Conservation (phyloP, 1,139 yeast species). For the Suhomyces panamericanus region DNA sequence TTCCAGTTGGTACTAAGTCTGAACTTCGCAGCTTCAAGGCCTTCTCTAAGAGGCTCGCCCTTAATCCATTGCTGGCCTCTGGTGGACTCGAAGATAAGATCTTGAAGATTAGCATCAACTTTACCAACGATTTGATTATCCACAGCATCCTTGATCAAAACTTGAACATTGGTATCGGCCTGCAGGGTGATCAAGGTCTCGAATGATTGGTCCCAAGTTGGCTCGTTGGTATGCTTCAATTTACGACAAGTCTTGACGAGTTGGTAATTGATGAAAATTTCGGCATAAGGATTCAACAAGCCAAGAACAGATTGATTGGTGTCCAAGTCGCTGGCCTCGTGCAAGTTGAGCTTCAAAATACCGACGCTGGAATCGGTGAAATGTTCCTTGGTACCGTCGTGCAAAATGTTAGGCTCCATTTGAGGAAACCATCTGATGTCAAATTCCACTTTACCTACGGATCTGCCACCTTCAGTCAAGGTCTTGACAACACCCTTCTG, state of each 20-base stretch:
- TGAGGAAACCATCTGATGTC: slow-evolving; percentile 68
- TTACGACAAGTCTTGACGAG: slow-evolving; percentile 57
- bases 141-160: slow-evolving; percentile 58
- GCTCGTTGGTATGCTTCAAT: slow-evolving; percentile 66
- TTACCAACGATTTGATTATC: slow-evolving; percentile 52
- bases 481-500: slow-evolving; percentile 34
- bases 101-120: slow-evolving; percentile 55
- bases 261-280: slow-evolving; percentile 57
- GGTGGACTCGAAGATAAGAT: slow-evolving; percentile 52
- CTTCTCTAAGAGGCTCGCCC: slow-evolving; percentile 37
- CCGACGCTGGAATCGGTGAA: slow-evolving; percentile 63
- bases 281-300: slow-evolving; percentile 69
- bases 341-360: slow-evolving; percentile 67
- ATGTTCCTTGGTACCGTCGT: slow-evolving; percentile 53
- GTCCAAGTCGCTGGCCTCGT: slow-evolving; percentile 73
- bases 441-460: slow-evolving; percentile 59
- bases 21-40: slow-evolving; percentile 47
- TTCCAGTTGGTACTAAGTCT: slow-evolving; percentile 66
- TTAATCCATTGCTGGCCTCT: slow-evolving; percentile 54
- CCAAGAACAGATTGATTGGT: slow-evolving; percentile 65
- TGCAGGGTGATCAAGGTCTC: slow-evolving; percentile 65
- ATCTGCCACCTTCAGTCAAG: slow-evolving; percentile 52
- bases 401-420: slow-evolving; percentile 44
- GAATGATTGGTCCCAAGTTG: slow-evolving; percentile 64
- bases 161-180: slow-evolving; percentile 51